Percentiles rank a stretch among this genome's conserved stretches.
Evolutionary conservation across 2,329 filamentous ascomycete species (phyloP).

Genomic region (Claviceps africana): DNA sequence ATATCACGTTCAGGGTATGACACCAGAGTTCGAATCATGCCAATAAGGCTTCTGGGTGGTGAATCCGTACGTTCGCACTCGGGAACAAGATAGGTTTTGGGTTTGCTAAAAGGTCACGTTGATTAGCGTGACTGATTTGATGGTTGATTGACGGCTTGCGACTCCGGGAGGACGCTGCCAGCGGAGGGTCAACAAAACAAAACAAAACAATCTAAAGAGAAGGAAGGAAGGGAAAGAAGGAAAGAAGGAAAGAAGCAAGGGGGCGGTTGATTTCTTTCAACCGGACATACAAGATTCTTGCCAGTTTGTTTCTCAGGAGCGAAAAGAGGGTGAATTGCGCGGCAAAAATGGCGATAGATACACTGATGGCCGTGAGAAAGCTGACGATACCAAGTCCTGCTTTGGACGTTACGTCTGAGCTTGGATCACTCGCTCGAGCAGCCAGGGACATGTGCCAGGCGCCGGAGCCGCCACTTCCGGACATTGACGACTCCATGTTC

Average conservation of each 20-base stretch:
- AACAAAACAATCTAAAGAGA: too few species aligned
- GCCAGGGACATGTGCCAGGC: neutral
- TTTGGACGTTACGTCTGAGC: slow-evolving; percentile 24
- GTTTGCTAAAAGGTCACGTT: slow-evolving; percentile 39
- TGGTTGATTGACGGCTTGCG: neutral
- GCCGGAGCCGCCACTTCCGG: neutral
- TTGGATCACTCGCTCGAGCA: slow-evolving; percentile 1
- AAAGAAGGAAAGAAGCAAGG: too few species aligned
- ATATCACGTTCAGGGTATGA: slow-evolving; percentile 62
- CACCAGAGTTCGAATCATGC: slow-evolving; percentile 45
- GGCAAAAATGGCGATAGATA: slow-evolving; percentile 48
- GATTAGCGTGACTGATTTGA: neutral
- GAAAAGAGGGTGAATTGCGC: slow-evolving; percentile 58
- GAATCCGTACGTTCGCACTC: slow-evolving; percentile 70
- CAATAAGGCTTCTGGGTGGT: slow-evolving; percentile 44
- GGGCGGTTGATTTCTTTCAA: neutral
- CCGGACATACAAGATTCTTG: slow-evolving; percentile 60
- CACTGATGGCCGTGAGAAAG: slow-evolving; percentile 51
- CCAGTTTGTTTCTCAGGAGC: slow-evolving; percentile 61
- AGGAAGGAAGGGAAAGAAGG: too few species aligned
- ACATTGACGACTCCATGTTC: slow-evolving; percentile 1
- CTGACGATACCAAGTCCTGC: slow-evolving; percentile 25
- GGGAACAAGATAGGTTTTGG: slow-evolving; percentile 73
- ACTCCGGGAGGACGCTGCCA: neutral
- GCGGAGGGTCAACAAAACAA: slow-evolving; percentile 5